Base-by-base conservation (phyloP, 1,284 basidiomycete genomes). In the Irpex lacteus region DNA sequence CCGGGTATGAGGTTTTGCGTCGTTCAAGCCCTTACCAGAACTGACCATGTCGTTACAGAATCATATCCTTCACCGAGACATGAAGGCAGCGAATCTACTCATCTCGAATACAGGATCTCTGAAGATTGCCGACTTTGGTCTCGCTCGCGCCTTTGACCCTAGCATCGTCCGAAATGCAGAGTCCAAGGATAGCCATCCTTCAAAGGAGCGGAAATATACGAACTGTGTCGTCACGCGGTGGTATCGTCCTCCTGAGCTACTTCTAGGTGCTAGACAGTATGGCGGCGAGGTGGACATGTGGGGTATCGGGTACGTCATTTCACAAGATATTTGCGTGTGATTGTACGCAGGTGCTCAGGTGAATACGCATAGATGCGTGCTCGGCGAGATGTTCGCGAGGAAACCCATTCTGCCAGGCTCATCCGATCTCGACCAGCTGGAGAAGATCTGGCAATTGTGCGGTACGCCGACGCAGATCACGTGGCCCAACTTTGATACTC, bases 221-320 rank as follows among this genome's bases (percentile, higher is more conserved):
- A 97, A 97, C 72, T 98, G 95, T 77, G 98, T 99, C 32, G 97
- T 99, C n/a, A 99, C 97, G 7, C 82, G 96, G 53, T 99, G 98
- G 97, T 99, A 99, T 74, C 88, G 98, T 36, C 96, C 98, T 4
- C 97, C 98, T 0, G 97, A 99, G 79, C 81, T 99, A 1, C 80
- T 99, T 15, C 84, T 98, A 4, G 96, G 97, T 50, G 91, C 94
- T 40, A 84, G 89, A 58, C 86, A 92, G 68, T 99, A 99, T 73
- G 94, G 94, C 3, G 93, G 94, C 0, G 94, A 96, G 67, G 91
- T 99, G 59, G 97, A 99, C 76, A 90, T 99, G 74, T 99, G 97
- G 98, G 96, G 96, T n/a, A 88, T 98, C 60, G 97, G 96, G 85
- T 96, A 73, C 70, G 88, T 81, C 21, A 53, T 61, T 18, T 60